These are phyloP conservation scores for Lavandula angustifolia DNA, from an alignment of 257 asterid genomes.

Conservation along the genomic window DNA sequence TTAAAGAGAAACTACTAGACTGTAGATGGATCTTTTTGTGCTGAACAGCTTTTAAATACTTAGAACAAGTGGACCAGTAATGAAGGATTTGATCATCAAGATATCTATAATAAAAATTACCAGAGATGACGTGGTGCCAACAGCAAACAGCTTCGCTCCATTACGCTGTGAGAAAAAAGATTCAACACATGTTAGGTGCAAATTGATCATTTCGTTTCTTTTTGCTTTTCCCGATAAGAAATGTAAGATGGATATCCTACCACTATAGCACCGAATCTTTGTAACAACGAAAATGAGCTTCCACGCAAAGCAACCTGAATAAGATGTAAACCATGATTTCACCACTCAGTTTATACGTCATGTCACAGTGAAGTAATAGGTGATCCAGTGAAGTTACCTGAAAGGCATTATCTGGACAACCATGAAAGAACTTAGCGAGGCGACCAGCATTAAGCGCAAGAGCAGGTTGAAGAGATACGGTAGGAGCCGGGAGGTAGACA, in stretches of 20 bases:
- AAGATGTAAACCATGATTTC: slow-evolving; percentile 25
- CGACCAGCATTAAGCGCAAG: slow-evolving; percentile 71
- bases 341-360: slow-evolving; percentile 8
- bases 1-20: neutral
- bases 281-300: slow-evolving; percentile 67
- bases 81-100: slow-evolving; percentile 4
- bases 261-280: slow-evolving; percentile 83
- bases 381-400: slow-evolving; percentile 51
- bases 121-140: slow-evolving; percentile 90
- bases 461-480: slow-evolving; percentile 84
- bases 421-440: slow-evolving; percentile 72
- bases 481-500: slow-evolving; percentile 96
- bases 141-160: slow-evolving; percentile 82
- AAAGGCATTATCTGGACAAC: slow-evolving; percentile 92
- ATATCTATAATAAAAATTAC: slow-evolving; percentile 39
- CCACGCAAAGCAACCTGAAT: slow-evolving; percentile 76
- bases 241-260: slow-evolving; percentile 40
- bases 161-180: slow-evolving; percentile 57
- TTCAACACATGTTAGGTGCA: slow-evolving; percentile 22
- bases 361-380: slow-evolving; percentile 5
- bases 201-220: neutral
- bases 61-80: neutral
- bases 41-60: slow-evolving; percentile 12
- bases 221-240: neutral
- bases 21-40: neutral